Conservation (phyloP, 495 filamentous ascomycete species). For the Trichocladium uniseriatum region DNA sequence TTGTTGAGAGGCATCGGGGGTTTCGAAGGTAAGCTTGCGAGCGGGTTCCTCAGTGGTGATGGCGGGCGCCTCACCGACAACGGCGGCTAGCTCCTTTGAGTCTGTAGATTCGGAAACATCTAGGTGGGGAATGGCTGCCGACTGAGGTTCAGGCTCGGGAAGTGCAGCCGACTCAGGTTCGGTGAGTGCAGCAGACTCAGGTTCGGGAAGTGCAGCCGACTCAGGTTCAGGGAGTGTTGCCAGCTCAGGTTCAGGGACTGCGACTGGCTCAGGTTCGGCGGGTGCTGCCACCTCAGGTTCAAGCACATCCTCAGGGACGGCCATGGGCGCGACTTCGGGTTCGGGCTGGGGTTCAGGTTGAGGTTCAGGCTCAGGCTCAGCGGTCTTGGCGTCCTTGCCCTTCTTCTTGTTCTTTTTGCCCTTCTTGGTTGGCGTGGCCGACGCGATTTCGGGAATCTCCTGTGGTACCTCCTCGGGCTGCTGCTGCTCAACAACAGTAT, state of each 20-base stretch:
- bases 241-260: no score
- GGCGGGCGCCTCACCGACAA: neutral
- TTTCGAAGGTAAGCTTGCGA: neutral
- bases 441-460: neutral
- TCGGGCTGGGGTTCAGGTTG: neutral
- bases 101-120: neutral
- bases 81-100: neutral
- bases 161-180: no score
- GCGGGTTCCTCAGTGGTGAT: neutral
- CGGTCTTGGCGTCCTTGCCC: conserved; percentile 10
- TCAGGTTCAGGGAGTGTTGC: neutral
- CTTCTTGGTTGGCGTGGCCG: conserved; percentile 14
- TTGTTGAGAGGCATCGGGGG: neutral
- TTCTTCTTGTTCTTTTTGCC: conserved; percentile 20
- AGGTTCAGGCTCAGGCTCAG: conserved; percentile 11
- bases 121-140: neutral
- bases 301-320: no score
- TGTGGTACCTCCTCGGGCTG: neutral
- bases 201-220: neutral
- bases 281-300: no score
- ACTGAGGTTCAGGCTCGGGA: neutral
- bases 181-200: no score
- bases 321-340: conserved; percentile 2
- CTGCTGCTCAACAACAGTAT: neutral
- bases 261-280: conserved; percentile 2